phyloP scores from a whole-genome alignment of 2,329 filamentous ascomycete genomes.

The Leptosphaerulina australis region DNA sequence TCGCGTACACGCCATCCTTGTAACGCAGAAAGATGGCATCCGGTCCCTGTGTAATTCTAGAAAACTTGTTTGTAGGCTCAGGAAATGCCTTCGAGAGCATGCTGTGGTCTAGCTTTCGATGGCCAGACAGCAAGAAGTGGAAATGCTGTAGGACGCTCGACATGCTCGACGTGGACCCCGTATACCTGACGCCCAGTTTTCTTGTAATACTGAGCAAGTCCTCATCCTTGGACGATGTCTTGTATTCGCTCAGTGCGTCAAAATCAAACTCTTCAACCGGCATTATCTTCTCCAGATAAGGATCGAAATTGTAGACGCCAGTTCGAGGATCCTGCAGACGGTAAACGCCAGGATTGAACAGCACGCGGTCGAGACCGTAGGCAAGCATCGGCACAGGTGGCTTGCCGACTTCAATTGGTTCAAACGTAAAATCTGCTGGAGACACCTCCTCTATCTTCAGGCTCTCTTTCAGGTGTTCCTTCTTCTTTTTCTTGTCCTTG shows the following conservation, averaged over 20 bases:
- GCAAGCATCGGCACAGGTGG: slow-evolving; percentile 67
- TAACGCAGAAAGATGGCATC: slow-evolving; percentile 78
- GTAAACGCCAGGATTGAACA: slow-evolving; percentile 91
- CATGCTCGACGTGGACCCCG: slow-evolving; percentile 97
- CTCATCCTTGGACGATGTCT: slow-evolving; percentile 86
- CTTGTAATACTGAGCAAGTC: slow-evolving; percentile 72
- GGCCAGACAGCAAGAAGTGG: slow-evolving; percentile 86
- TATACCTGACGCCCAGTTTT: slow-evolving; percentile 75
- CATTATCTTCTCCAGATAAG: slow-evolving; percentile 92
- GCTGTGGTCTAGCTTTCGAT: slow-evolving; percentile 72
- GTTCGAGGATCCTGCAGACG: slow-evolving; percentile 87
- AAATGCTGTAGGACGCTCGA: slow-evolving; percentile 86
- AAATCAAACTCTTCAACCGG: slow-evolving; percentile 93
- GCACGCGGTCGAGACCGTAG: slow-evolving; percentile 82
- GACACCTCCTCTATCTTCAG: slow-evolving; percentile 34
- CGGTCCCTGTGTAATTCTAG: slow-evolving; percentile 72
- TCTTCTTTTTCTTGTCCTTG: slow-evolving; percentile 14
- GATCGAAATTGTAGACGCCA: slow-evolving; percentile 94
- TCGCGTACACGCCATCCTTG: slow-evolving; percentile 86
- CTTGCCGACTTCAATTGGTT: slow-evolving; percentile 52
- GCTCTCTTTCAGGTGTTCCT: slow-evolving; percentile 15
- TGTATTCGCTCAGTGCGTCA: slow-evolving; percentile 79
- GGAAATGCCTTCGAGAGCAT: slow-evolving; percentile 72
- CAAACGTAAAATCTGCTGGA: slow-evolving; percentile 42
- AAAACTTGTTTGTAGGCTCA: slow-evolving; percentile 69